Evolutionary conservation across 257 asterid genomes (phyloP).

Genomic region (Primulina tabacum): DNA sequence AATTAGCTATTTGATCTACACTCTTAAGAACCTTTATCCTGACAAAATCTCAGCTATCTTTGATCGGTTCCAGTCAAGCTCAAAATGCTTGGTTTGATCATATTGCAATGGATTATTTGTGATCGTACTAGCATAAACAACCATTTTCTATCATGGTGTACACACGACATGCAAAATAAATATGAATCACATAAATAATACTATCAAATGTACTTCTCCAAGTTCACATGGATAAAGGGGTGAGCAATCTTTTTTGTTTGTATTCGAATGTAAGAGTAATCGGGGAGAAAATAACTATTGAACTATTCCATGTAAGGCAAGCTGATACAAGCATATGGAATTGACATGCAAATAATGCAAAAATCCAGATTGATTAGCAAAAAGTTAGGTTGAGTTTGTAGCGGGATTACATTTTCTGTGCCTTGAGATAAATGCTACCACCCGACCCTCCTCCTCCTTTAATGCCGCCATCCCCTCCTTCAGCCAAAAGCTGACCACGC

Average conservation of each 20-base stretch:
- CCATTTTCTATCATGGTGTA: not conserved
- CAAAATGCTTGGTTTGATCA: not conserved
- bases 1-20: too few relatives aligned
- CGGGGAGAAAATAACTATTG: not conserved
- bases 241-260: not conserved
- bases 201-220: not conserved
- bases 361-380: not conserved
- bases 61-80: not conserved
- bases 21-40: too few relatives aligned
- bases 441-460: constrained; percentile 97
- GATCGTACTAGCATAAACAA: not conserved
- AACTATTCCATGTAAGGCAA: not conserved
- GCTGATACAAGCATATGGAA: constrained; percentile 6
- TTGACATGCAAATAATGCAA: not conserved
- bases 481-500: constrained; percentile 58
- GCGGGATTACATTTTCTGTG: constrained; percentile 56
- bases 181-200: constrained; percentile 3
- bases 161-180: not conserved
- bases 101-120: too few relatives aligned
- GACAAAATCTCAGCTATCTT: too few relatives aligned
- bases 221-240: not conserved
- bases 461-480: constrained; percentile 82
- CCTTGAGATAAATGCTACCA: constrained; percentile 73
- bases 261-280: not conserved
- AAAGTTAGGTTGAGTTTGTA: constrained; percentile 26